These are phyloP conservation scores for Thinopyrum elongatum DNA, from an alignment of 176 grass and related monocot genomes.

Conservation along the genomic window DNA sequence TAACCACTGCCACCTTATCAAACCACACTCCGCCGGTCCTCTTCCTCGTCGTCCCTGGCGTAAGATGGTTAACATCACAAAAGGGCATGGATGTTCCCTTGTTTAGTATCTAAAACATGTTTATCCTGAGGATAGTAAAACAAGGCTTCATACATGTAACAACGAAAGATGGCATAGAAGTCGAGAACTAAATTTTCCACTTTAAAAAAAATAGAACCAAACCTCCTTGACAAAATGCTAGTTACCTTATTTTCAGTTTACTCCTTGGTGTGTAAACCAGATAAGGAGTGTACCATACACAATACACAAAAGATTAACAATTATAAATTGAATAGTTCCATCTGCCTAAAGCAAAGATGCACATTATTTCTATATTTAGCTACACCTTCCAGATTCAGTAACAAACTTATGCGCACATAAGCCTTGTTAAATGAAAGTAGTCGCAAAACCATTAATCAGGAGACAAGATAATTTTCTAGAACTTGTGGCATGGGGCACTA, in stretches of 20 bases:
- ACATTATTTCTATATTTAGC: conserved; percentile 1
- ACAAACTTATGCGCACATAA: not conserved
- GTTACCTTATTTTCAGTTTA: conserved; percentile 1
- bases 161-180: conserved; percentile 10
- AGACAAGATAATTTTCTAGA: not conserved
- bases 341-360: not conserved
- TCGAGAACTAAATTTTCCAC: not conserved
- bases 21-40: too few species aligned
- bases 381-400: not conserved
- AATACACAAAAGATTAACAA: not conserved
- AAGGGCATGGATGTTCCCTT: conserved; percentile 19
- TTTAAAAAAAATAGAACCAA: not conserved
- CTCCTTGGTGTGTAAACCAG: not conserved
- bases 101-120: conserved; percentile 17
- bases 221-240: not conserved
- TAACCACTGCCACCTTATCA: too few species aligned
- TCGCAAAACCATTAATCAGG: not conserved
- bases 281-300: not conserved
- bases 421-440: too few species aligned
- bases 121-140: conserved; percentile 18
- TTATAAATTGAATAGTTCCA: not conserved
- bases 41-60: conserved; percentile 26
- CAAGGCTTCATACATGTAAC: conserved; percentile 38
- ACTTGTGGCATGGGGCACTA: not conserved
- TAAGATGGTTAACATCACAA: conserved; percentile 40